phyloP scores from a whole-genome alignment of 2,329 filamentous ascomycete genomes.

The Beauveria medogensis region DNA sequence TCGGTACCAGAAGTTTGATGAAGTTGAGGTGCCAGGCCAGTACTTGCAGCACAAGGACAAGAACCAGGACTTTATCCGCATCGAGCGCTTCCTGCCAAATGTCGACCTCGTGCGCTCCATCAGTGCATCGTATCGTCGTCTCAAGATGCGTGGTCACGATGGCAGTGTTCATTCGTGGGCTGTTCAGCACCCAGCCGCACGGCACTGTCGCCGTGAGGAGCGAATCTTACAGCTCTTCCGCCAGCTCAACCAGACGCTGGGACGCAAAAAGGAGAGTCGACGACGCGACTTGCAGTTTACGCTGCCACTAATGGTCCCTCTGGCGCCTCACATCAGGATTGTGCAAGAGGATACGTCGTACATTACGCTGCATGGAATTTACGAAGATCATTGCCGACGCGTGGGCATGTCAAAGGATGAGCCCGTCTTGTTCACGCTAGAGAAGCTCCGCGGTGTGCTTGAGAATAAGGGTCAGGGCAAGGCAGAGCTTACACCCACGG shows the following conservation, averaged over 20 bases:
- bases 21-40: slow-evolving; percentile 94
- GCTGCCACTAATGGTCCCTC: slow-evolving; percentile 86
- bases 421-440: slow-evolving; percentile 88
- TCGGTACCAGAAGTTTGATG: slow-evolving; percentile 94
- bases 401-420: slow-evolving; percentile 89
- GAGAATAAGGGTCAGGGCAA: slow-evolving; percentile 59
- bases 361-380: slow-evolving; percentile 88
- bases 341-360: slow-evolving; percentile 94
- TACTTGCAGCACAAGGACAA: slow-evolving; percentile 97
- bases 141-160: slow-evolving; percentile 96
- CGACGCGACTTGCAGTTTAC: slow-evolving; percentile 94
- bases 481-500: slow-evolving; percentile 60
- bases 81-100: slow-evolving; percentile 91
- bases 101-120: slow-evolving; percentile 89
- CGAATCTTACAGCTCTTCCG: slow-evolving; percentile 93
- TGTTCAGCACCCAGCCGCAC: slow-evolving; percentile 87
- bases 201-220: slow-evolving; percentile 90
- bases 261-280: slow-evolving; percentile 89
- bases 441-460: slow-evolving; percentile 73
- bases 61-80: slow-evolving; percentile 96
- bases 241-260: slow-evolving; percentile 87
- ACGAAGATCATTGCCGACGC: slow-evolving; percentile 89
- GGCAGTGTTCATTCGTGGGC: slow-evolving; percentile 95
- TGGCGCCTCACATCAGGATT: slow-evolving; percentile 89
- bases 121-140: slow-evolving; percentile 80